Conservation (phyloP, 306 rosid genomes). For the Sicyos baderoa region DNA sequence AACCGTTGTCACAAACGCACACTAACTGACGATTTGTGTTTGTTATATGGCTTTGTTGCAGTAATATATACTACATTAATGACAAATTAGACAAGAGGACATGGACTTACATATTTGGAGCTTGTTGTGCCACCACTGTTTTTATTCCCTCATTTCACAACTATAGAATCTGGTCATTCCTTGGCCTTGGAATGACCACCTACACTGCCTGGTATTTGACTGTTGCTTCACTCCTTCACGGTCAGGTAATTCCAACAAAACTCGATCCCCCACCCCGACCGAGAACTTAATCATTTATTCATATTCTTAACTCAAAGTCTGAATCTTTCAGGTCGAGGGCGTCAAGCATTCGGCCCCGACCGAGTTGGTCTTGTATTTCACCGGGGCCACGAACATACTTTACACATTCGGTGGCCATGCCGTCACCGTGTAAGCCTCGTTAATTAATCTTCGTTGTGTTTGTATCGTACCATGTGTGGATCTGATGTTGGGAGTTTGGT, state of each 20-base stretch:
- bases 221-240: conserved; percentile 43
- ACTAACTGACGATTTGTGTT: neutral
- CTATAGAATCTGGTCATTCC: too few species aligned
- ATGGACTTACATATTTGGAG: conserved; percentile 66
- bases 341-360: conserved; percentile 52
- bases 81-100: conserved; percentile 64
- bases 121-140: conserved; percentile 72
- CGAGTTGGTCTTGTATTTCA: conserved; percentile 53
- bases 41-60: conserved; percentile 18
- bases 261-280: too few species aligned
- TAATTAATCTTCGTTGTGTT: neutral
- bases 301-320: neutral
- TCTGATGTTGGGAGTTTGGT: neutral
- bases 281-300: neutral
- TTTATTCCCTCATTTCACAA: too few species aligned
- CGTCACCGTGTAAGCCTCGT: conserved; percentile 46
- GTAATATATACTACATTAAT: conserved; percentile 48
- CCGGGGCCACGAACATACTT: conserved; percentile 64
- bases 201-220: conserved; percentile 70
- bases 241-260: conserved; percentile 36
- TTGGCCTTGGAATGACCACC: conserved; percentile 62
- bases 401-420: conserved; percentile 76
- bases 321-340: conserved; percentile 34
- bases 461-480: neutral
- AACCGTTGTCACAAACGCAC: too few species aligned